Conservation (phyloP, 306 rosid genomes). For the Prunus campanulata region DNA sequence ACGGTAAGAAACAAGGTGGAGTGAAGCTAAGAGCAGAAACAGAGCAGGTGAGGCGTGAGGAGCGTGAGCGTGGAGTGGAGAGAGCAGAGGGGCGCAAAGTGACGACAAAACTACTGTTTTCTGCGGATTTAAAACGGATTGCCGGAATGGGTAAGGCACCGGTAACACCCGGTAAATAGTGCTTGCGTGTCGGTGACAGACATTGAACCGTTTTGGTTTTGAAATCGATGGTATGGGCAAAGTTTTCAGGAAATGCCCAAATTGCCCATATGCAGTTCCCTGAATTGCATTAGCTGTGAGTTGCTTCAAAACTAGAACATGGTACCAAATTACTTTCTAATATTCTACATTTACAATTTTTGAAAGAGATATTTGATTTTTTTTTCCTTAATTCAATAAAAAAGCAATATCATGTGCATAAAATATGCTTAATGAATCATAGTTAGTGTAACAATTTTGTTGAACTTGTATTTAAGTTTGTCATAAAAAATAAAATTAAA, state of each 20-base stretch:
- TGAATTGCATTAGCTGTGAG: background rate
- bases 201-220: constrained; percentile 27
- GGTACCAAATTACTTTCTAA: background rate
- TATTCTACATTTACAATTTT: too few relatives aligned
- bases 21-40: constrained; percentile 13
- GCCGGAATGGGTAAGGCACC: constrained; percentile 29
- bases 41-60: background rate
- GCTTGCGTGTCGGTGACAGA: constrained; percentile 39
- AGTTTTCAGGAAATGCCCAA: background rate
- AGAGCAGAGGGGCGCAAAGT: constrained; percentile 18
- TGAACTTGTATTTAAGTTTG: too few relatives aligned
- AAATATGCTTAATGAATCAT: too few relatives aligned
- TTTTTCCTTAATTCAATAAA: too few relatives aligned
- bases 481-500: too few relatives aligned
- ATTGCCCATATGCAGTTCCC: constrained; percentile 8
- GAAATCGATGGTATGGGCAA: constrained; percentile 2
- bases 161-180: constrained; percentile 37
- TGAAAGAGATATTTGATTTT: too few relatives aligned
- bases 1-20: background rate
- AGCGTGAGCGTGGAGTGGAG: background rate
- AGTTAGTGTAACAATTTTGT: too few relatives aligned
- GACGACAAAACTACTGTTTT: constrained; percentile 24
- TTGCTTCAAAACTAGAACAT: background rate
- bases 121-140: constrained; percentile 29
- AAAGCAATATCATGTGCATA: too few relatives aligned